A percentile compares a stretch with the other conserved stretches of the same genome.
Evolutionary conservation across 139 green algal species (phyloP).

Genomic region (Spirogloea muscicola): DNA sequence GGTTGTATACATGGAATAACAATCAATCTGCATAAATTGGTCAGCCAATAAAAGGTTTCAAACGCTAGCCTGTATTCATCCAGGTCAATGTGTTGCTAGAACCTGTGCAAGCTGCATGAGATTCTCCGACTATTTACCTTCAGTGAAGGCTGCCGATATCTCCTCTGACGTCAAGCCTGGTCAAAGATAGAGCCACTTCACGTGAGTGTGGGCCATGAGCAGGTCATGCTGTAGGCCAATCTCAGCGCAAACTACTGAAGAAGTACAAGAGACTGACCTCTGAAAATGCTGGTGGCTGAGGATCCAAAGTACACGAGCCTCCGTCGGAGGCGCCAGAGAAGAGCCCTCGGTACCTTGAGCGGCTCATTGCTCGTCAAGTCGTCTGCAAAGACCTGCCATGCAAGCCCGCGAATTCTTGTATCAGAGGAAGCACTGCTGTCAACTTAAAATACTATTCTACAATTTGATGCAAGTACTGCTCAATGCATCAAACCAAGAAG

Average conservation of each 20-base stretch:
- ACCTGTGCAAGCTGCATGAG: too few species aligned
- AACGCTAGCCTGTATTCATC: too few species aligned
- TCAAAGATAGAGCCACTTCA: not conserved
- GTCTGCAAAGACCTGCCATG: constrained; percentile 64
- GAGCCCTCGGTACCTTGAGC: constrained; percentile 32
- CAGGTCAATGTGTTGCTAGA: too few species aligned
- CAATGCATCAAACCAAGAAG: too few species aligned
- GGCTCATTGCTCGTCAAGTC: constrained; percentile 33
- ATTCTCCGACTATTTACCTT: too few species aligned
- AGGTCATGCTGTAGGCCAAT: too few species aligned
- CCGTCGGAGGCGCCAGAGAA: constrained; percentile 24
- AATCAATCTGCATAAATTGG: not conserved
- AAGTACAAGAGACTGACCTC: not conserved
- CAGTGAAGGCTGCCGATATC: too few species aligned
- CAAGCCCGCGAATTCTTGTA: not conserved
- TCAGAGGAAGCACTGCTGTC: not conserved
- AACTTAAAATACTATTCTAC: too few species aligned
- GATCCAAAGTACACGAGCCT: constrained; percentile 25
- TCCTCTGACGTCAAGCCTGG: too few species aligned
- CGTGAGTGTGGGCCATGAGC: too few species aligned
- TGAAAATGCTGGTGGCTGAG: constrained; percentile 9
- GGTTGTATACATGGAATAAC: not conserved
- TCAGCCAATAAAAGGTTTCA: not conserved
- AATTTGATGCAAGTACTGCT: too few species aligned
- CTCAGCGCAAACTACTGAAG: too few species aligned